These are phyloP conservation scores for Podila epigama DNA, from an alignment of 192 early-diverging fungal species.

Conservation along the genomic window DNA sequence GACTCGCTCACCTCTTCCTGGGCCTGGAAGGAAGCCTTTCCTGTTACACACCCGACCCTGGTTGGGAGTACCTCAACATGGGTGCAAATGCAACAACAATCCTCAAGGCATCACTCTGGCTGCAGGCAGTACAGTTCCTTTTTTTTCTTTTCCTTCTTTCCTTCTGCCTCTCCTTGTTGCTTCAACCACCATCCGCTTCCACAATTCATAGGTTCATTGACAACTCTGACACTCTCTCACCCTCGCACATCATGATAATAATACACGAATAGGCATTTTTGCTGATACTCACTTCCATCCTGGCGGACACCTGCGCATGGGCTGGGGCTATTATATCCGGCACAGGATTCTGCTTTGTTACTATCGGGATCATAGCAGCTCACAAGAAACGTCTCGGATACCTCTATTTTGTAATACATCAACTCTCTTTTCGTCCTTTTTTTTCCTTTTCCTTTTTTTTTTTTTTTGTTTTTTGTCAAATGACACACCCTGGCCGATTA, in stretches of 20 bases:
- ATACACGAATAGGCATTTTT: constrained; percentile 3
- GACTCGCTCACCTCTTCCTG: not conserved
- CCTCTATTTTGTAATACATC: constrained; percentile 16
- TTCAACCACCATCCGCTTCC: not conserved
- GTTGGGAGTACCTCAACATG: not conserved
- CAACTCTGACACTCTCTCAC: too few species aligned
- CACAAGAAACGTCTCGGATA: constrained; percentile 21
- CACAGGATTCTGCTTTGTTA: constrained; percentile 5
- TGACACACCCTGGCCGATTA: too few species aligned
- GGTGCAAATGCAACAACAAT: not conserved
- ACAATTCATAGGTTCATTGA: too few species aligned
- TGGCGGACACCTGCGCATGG: constrained; percentile 32
- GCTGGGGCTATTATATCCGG: constrained; percentile 17
- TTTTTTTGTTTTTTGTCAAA: too few species aligned
- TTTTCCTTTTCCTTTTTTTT: too few species aligned
- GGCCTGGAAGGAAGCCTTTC: not conserved
- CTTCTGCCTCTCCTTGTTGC: not conserved
- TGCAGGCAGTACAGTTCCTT: constrained; percentile 8
- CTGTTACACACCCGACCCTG: too few species aligned
- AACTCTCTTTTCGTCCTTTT: not conserved
- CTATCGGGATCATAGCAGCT: constrained; percentile 20
- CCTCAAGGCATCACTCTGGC: constrained; percentile 25
- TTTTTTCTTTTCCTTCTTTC: not conserved
- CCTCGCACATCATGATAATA: too few species aligned
- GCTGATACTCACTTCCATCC: constrained; percentile 23